A percentile compares a stretch with the other conserved stretches of the same genome.
Evolutionary conservation across 306 rosid species (phyloP).

Genomic region (Vicia faba): DNA sequence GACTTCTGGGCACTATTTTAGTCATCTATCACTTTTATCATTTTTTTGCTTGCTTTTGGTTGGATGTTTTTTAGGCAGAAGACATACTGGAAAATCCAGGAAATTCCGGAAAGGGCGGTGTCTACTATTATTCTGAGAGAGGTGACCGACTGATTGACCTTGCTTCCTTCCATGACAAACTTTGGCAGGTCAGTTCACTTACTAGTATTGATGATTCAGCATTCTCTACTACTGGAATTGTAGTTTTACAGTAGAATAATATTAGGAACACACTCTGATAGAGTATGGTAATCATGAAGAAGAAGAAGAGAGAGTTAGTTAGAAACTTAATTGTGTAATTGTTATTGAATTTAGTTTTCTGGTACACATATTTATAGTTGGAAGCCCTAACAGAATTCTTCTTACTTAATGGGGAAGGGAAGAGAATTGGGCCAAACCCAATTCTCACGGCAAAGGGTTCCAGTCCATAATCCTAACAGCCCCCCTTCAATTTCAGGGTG

Average conservation of each 20-base stretch:
- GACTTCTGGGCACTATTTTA: slow-evolving; percentile 16
- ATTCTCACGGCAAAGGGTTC: no score
- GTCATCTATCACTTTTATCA: slow-evolving; percentile 24
- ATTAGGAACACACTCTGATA: no score
- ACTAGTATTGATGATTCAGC: slow-evolving; percentile 22
- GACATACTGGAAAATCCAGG: slow-evolving; percentile 75
- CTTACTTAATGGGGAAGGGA: no score
- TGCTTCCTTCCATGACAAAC: slow-evolving; percentile 76
- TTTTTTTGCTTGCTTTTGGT: slow-evolving; percentile 29
- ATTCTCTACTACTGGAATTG: slow-evolving; percentile 12
- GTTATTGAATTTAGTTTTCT: no score
- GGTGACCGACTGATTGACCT: slow-evolving; percentile 93
- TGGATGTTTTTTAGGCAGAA: slow-evolving; percentile 55
- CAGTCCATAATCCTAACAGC: no score
- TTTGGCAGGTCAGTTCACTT: slow-evolving; percentile 81
- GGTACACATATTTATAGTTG: no score
- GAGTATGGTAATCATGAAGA: no score
- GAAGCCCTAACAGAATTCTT: no score
- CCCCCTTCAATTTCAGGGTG: no score
- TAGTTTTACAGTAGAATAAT: not conserved
- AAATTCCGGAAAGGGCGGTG: slow-evolving; percentile 81
- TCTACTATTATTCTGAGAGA: slow-evolving; percentile 92
- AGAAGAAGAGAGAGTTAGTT: no score
- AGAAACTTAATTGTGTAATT: no score
- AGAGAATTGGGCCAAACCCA: no score